A percentile compares a stretch with the other conserved stretches of the same genome.
These are phyloP conservation scores for Cochlearia excelsa DNA, from an alignment of 345 rosid species.

Conservation along the genomic window DNA sequence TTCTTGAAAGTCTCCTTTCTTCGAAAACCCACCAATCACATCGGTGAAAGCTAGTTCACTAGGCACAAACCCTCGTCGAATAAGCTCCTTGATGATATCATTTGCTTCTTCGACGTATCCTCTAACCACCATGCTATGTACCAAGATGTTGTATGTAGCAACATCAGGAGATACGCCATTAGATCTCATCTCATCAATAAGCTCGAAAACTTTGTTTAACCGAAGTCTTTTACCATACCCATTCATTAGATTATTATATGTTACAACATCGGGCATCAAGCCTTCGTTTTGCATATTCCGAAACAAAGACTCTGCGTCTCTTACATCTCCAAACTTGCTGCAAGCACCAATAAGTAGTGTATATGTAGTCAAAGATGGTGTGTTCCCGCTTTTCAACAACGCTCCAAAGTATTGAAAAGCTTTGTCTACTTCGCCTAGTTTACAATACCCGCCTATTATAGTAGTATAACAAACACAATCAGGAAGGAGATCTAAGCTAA, in stretches of 20 bases:
- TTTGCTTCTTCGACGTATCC: slow-evolving; percentile 49
- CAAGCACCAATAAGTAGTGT: slow-evolving; percentile 43
- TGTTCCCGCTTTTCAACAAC: slow-evolving; percentile 44
- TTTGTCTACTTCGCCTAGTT: slow-evolving; percentile 32
- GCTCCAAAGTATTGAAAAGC: slow-evolving; percentile 44
- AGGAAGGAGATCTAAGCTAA: slow-evolving; percentile 42
- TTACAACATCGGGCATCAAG: slow-evolving; percentile 42
- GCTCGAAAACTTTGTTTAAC: slow-evolving; percentile 46
- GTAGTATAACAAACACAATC: slow-evolving; percentile 49
- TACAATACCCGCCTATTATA: slow-evolving; percentile 46
- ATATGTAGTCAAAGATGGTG: slow-evolving; percentile 41
- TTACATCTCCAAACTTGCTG: slow-evolving; percentile 40
- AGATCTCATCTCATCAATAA: slow-evolving; percentile 47
- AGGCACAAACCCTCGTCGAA: slow-evolving; percentile 42
- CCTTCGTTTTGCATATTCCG: slow-evolving; percentile 33
- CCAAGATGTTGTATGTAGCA: slow-evolving; percentile 49
- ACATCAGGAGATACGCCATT: slow-evolving; percentile 42
- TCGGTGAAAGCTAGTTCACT: slow-evolving; percentile 47
- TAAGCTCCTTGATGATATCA: slow-evolving; percentile 43
- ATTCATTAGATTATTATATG: slow-evolving; percentile 43
- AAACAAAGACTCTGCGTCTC: slow-evolving; percentile 39
- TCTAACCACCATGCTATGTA: slow-evolving; percentile 44
- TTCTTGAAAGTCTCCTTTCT: slow-evolving; percentile 45
- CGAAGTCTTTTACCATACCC: slow-evolving; percentile 47
- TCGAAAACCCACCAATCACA: slow-evolving; percentile 49